Evolutionary conservation across 441 rosid genomes (phyloP), one percentile per base, ranked within the genome.

Genomic region (Bruguiera hainesii): DNA sequence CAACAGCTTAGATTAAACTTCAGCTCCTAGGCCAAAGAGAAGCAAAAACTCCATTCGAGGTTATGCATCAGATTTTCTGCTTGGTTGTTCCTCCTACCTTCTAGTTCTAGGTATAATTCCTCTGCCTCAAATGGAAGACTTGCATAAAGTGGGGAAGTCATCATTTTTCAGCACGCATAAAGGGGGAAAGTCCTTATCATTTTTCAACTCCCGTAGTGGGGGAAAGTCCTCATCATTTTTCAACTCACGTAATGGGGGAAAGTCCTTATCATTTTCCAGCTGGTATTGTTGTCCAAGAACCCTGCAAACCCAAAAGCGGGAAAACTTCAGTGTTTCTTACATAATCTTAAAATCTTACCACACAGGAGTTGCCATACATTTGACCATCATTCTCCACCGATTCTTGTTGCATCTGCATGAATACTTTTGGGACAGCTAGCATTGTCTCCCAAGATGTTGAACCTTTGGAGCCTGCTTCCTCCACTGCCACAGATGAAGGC

Each of bases 201-300:
- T 37, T 37, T 37, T 37, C 13, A 8, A 9, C 13, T 1, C 7
- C 16, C 57, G 9, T 13, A 21, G 13, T 8, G 28, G 29, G 58
- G 58, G 86, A 46, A 82, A 80, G 55, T 80, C 84, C 13, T 56
- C 23, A 13, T 63, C 56, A 59, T 76, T 72, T 51, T 49, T 65
- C 64, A 79, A 74, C 39, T 60, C 9, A 1, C 73, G 50, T 63
- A 76, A 58, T 19, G 85, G 72, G n/a, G 85, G 84, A 49, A 82
- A 82, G 55, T 78, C 83, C 16, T 60, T 31, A 19, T 63, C 56
- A 59, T 74, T 72, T 50, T 48, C 62, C 64, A 79, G 77, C 42
- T 63, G 70, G 70, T 23, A 71, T 28, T 69, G 64, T 35, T 60
- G 49, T 13, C 58, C 4, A 16, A 35, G 37, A 66, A 29, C 21